Percentiles rank a stretch among this genome's conserved stretches.
Evolutionary conservation across 306 rosid species (phyloP).

Genomic region (Chamaecrista fasciculata): DNA sequence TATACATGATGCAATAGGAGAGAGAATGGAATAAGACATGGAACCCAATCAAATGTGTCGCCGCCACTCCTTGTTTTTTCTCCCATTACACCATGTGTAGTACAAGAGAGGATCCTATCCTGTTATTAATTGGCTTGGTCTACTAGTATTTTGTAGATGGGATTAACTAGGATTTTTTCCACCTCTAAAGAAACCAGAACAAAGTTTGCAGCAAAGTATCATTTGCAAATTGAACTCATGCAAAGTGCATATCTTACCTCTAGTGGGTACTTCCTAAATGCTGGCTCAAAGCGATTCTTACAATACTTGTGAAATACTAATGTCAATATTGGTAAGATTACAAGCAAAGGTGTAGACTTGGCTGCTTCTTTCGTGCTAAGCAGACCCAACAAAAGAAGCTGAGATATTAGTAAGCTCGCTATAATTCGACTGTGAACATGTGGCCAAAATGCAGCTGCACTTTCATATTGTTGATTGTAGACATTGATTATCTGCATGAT

Average conservation of each 20-base stretch:
- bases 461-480: slow-evolving; percentile 87
- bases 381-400: slow-evolving; percentile 83
- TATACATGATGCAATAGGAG: no score
- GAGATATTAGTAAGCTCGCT: slow-evolving; percentile 90
- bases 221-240: neutral
- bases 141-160: neutral
- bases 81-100: no score
- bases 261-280: slow-evolving; percentile 81
- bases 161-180: neutral
- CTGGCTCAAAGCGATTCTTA: slow-evolving; percentile 84
- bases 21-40: no score
- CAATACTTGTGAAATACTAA: slow-evolving; percentile 82
- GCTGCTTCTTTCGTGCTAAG: slow-evolving; percentile 97
- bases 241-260: slow-evolving; percentile 58
- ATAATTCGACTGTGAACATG: slow-evolving; percentile 91
- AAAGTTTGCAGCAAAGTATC: neutral
- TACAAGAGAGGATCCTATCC: no score
- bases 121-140: neutral
- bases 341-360: slow-evolving; percentile 86
- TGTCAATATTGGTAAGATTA: slow-evolving; percentile 71
- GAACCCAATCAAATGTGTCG: no score
- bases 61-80: no score
- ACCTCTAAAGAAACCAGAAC: slow-evolving; percentile 9
- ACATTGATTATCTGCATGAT: slow-evolving; percentile 86
- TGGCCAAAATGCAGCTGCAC: slow-evolving; percentile 98